Conservation (phyloP, 2,329 filamentous ascomycete genomes). For the Aspergillus unguis region DNA sequence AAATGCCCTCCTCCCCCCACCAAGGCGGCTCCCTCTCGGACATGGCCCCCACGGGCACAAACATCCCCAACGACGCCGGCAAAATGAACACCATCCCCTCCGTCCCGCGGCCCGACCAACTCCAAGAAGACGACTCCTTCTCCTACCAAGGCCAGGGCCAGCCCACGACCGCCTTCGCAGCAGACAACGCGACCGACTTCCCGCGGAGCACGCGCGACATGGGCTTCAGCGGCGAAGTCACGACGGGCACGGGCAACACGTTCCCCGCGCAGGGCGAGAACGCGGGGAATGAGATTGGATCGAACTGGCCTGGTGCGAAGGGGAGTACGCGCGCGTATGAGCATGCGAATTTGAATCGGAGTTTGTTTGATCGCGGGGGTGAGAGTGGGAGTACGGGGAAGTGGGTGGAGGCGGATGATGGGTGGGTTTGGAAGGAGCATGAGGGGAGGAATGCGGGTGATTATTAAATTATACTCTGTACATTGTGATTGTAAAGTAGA, state of each 20-base stretch:
- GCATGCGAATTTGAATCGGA: conserved; percentile 37
- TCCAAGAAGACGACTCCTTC: conserved; percentile 29
- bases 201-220: conserved; percentile 38
- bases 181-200: conserved; percentile 49
- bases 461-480: not conserved
- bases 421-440: conserved; percentile 31
- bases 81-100: conserved; percentile 46
- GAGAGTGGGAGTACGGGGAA: conserved; percentile 26
- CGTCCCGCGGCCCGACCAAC: conserved; percentile 48
- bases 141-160: conserved; percentile 37
- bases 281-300: conserved; percentile 29
- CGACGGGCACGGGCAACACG: conserved; percentile 41
- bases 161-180: conserved; percentile 40
- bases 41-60: conserved; percentile 39
- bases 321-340: conserved; percentile 39
- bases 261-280: conserved; percentile 38
- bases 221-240: conserved; percentile 35
- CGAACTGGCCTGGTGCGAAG: conserved; percentile 36
- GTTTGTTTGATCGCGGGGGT: conserved; percentile 37
- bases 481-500: too few relatives aligned
- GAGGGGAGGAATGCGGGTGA: conserved; percentile 21
- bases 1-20: conserved; percentile 21
- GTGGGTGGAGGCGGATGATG: conserved; percentile 34
- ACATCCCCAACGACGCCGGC: conserved; percentile 48
- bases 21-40: conserved; percentile 39